A percentile compares a stretch with the other conserved stretches of the same genome.
Conservation (phyloP, 495 filamentous ascomycete species). For the Xylaria cubensis region DNA sequence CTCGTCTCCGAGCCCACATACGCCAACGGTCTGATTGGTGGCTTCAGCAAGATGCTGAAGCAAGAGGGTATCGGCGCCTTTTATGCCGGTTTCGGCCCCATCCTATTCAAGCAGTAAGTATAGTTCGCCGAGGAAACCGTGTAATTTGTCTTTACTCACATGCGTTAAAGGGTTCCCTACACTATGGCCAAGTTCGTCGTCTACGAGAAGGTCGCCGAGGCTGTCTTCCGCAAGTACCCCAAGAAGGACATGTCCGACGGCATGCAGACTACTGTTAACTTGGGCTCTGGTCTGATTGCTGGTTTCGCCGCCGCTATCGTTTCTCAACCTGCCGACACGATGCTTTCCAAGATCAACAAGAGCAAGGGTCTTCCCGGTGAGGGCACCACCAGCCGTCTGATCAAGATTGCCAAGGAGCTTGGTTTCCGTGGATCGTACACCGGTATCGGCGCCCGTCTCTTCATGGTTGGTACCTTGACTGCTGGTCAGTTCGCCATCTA, state of each 20-base stretch:
- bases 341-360: constrained; percentile 99
- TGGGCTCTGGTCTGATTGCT: constrained; percentile 93
- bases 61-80: constrained; percentile 86
- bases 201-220: constrained; percentile 94
- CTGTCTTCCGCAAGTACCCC: constrained; percentile 73
- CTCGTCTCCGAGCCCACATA: constrained; percentile 91
- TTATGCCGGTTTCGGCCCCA: constrained; percentile 94
- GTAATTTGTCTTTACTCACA: constrained; percentile 22
- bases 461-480: constrained; percentile 80
- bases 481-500: constrained; percentile 98
- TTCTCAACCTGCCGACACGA: constrained; percentile 98
- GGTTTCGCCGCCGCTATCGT: constrained; percentile 97
- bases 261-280: constrained; percentile 87
- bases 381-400: constrained; percentile 85
- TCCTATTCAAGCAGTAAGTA: constrained; percentile 94
- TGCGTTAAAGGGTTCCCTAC: constrained; percentile 81
- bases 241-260: constrained; percentile 76
- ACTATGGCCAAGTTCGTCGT: constrained; percentile 99
- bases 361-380: constrained; percentile 95
- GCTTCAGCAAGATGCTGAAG: constrained; percentile 85
- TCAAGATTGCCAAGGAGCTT: constrained; percentile 97
- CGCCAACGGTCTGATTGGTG: constrained; percentile 78
- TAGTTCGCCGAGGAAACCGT: not conserved
- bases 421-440: constrained; percentile 86
- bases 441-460: constrained; percentile 93